Percentiles rank a stretch among this genome's conserved stretches.
Evolutionary conservation across 1,284 basidiomycete species (phyloP).

Genomic region (Trametes polyzona): DNA sequence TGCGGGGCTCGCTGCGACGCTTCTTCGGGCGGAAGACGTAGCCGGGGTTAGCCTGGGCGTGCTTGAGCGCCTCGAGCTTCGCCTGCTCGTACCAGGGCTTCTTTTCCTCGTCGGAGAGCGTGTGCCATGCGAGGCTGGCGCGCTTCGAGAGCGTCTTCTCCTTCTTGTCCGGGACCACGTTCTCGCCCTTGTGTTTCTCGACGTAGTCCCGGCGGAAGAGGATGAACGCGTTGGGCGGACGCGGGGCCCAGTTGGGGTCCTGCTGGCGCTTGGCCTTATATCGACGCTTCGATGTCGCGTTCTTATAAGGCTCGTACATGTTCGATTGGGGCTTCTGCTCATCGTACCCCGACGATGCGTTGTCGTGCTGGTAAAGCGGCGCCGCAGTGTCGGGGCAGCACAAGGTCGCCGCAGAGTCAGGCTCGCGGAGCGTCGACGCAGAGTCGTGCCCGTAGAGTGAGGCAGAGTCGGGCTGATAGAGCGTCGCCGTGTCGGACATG

Average conservation of each 20-base stretch:
- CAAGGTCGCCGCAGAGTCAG: too few species aligned
- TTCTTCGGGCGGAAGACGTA: conserved; percentile 61
- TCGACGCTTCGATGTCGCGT: conserved; percentile 23
- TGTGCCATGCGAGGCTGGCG: conserved; percentile 63
- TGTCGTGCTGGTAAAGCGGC: too few species aligned
- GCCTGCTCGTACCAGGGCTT: conserved; percentile 55
- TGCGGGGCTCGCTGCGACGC: conserved; percentile 14
- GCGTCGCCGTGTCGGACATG: too few species aligned
- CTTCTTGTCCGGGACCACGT: conserved; percentile 18
- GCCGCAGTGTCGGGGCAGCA: too few species aligned
- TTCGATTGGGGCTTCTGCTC: too few species aligned
- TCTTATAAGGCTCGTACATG: conserved; percentile 20
- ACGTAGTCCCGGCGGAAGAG: conserved; percentile 83
- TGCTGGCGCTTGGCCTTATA: conserved; percentile 35
- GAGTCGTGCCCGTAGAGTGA: too few species aligned
- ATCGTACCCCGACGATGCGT: too few species aligned
- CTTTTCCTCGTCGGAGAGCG: conserved; percentile 48
- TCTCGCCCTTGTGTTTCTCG: conserved; percentile 35
- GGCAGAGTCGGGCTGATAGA: too few species aligned
- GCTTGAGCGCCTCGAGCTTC: conserved; percentile 54
- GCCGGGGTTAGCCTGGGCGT: conserved; percentile 54
- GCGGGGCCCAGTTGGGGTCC: conserved; percentile 71
- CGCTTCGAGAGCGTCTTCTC: conserved; percentile 63
- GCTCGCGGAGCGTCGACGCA: too few species aligned
- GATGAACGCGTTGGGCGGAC: conserved; percentile 89